Evolutionary conservation across 306 rosid genomes (phyloP).

Genomic region (Prunus armeniaca): DNA sequence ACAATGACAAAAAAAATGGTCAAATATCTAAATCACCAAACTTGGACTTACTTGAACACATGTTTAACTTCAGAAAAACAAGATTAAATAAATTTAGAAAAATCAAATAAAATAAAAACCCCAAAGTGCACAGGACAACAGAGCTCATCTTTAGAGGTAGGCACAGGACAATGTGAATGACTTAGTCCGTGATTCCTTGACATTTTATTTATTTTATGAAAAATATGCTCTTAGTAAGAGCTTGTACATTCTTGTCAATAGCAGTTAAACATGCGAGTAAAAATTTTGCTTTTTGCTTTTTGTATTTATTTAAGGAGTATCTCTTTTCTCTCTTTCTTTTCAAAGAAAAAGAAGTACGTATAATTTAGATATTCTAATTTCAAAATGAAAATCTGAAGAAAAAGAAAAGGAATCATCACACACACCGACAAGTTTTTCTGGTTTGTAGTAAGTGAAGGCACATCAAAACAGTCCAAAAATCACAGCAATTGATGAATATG

Average conservation of each 20-base stretch:
- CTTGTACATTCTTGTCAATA: too few species aligned
- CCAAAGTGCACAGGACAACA: background rate
- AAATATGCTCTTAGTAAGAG: fast-evolving
- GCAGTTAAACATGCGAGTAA: too few species aligned
- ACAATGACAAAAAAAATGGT: background rate
- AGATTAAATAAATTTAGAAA: background rate
- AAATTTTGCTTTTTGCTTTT: too few species aligned
- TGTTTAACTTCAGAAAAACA: background rate
- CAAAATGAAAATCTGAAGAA: too few species aligned
- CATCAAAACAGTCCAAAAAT: background rate
- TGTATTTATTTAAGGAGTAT: too few species aligned
- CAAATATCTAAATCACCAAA: background rate
- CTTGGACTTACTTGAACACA: background rate
- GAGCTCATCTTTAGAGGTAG: background rate
- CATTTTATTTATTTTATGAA: background rate
- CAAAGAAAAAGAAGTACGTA: too few species aligned
- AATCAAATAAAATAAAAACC: background rate
- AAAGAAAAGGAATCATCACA: background rate
- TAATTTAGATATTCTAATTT: too few species aligned
- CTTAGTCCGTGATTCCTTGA: background rate
- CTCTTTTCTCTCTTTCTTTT: too few species aligned
- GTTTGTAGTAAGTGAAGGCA: background rate
- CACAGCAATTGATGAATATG: background rate
- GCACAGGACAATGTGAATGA: background rate
- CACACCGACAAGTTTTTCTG: background rate